Evolutionary conservation across 1,284 basidiomycete genomes (phyloP).

Genomic region (Hortiboletus rubellus): DNA sequence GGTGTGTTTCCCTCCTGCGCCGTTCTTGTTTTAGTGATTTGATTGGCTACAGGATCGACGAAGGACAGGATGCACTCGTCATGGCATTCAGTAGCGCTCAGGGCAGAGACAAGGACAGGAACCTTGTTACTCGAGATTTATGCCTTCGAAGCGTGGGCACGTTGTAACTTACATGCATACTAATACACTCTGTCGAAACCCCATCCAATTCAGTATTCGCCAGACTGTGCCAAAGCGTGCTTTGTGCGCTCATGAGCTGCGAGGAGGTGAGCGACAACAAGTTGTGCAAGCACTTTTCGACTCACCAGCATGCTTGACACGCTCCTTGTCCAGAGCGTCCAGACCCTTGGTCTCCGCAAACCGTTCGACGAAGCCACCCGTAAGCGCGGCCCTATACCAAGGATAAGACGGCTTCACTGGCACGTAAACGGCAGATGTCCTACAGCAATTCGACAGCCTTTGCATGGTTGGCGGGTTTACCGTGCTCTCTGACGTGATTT

Average conservation of each 20-base stretch:
- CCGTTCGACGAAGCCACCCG: slow-evolving; percentile 29
- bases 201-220: slow-evolving; percentile 16
- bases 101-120: slow-evolving; percentile 71
- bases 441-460: slow-evolving; percentile 30
- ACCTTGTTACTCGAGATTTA: slow-evolving; percentile 67
- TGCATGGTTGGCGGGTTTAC: slow-evolving; percentile 26
- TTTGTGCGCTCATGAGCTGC: slow-evolving; percentile 17
- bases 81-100: slow-evolving; percentile 71
- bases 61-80: slow-evolving; percentile 72
- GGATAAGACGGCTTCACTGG: neutral
- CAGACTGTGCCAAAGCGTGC: slow-evolving; percentile 5
- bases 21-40: neutral
- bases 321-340: slow-evolving; percentile 19
- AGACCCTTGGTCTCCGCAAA: slow-evolving; percentile 29
- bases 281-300: neutral
- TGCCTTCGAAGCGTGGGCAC: slow-evolving; percentile 63
- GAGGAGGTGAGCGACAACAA: neutral
- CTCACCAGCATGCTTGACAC: slow-evolving; percentile 25
- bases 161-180: slow-evolving; percentile 33
- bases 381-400: slow-evolving; percentile 24
- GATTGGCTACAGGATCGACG: slow-evolving; percentile 65
- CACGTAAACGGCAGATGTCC: neutral
- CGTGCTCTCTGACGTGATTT: slow-evolving; percentile 18
- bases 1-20: slow-evolving; percentile 48
- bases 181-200: slow-evolving; percentile 5